Base-by-base conservation (phyloP, 169 alveolate species). In the Theileria parva region DNA sequence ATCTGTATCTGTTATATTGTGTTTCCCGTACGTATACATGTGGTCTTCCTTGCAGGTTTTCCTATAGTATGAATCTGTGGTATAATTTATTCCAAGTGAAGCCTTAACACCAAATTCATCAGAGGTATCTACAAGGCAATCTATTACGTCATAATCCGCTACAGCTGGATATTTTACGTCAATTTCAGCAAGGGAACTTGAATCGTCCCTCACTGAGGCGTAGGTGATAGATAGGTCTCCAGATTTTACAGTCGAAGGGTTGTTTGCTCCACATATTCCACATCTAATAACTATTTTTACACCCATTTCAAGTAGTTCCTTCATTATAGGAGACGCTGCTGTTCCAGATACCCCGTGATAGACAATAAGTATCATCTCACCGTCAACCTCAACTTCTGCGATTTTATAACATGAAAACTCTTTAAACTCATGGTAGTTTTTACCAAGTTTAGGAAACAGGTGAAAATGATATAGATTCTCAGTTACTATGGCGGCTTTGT, bases 241-340 rank as follows among this genome's bases (percentile, higher is more conserved):
- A 57, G 28, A 28, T 13, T 69, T 65, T 28, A 68, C 66, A 3
- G 51, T 55, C 15, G 70, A 71, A 28, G 87, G 87, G 5, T 25
- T 28, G 61, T 57, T 44, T 19, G 77, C 21, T 32, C 74, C 76
- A 27, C 77, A 17, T 59, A 34, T 69, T 30, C 76, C 64, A 39
- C 65, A 25, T 65, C 74, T 8, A 0, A 79, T 57, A 28, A 70
- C 68, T 57, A 68, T 60, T 21, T 63, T 23, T 11, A 79, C 87
- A n/a, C 87, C 87, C 76, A 79, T 70, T 17, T 70, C 30, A n/a
- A 71, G 74, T 53, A 79, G n/a, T 37, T 79, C 87, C 39, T 12
- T 28, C 25, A 79, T 19, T 28, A 71, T n/a, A 11, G 80, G 87
- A 71, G 51, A 65, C 48, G 66, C 21, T 55, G 67, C 61, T 0